Evolutionary conservation across 169 alveolate genomes (phyloP).

Genomic region (Theileria orientalis): DNA sequence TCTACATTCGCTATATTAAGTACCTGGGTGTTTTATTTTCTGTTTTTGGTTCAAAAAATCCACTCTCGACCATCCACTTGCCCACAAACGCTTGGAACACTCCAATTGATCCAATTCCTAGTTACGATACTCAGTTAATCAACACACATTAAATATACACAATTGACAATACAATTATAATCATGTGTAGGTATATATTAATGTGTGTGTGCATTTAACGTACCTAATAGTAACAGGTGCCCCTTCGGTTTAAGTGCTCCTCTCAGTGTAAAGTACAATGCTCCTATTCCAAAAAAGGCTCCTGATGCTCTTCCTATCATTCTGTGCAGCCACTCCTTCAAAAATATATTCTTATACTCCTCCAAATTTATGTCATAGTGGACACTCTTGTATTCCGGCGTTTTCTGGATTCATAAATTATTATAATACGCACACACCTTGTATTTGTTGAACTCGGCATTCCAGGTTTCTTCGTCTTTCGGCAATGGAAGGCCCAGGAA

Average conservation of each 20-base stretch:
- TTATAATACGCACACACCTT: conserved; percentile 40
- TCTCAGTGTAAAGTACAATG: conserved; percentile 69
- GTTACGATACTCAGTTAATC: too few relatives aligned
- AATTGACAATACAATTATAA: too few relatives aligned
- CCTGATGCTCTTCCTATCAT: conserved; percentile 85
- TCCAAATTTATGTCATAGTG: conserved; percentile 82
- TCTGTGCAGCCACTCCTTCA: conserved; percentile 89
- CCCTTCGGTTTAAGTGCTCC: conserved; percentile 71
- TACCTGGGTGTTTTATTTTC: conserved; percentile 75
- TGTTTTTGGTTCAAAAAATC: conserved; percentile 71
- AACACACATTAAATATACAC: background rate
- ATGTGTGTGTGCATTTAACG: background rate
- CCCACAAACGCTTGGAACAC: conserved; percentile 77
- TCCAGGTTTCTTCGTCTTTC: conserved; percentile 82
- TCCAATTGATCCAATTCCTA: conserved; percentile 64
- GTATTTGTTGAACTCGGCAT: conserved; percentile 78
- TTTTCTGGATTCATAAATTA: conserved; percentile 36
- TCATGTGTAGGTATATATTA: background rate
- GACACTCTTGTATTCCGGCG: conserved; percentile 86
- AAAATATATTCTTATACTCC: conserved; percentile 83
- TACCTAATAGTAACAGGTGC: conserved; percentile 54
- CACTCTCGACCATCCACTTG: conserved; percentile 81
- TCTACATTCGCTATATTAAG: background rate
- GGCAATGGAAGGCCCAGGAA: conserved; percentile 82
- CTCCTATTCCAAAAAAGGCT: conserved; percentile 76